A percentile compares a stretch with the other conserved stretches of the same genome.
phyloP scores from a whole-genome alignment of 2,329 filamentous ascomycete species.

The Diplodia mutila region DNA sequence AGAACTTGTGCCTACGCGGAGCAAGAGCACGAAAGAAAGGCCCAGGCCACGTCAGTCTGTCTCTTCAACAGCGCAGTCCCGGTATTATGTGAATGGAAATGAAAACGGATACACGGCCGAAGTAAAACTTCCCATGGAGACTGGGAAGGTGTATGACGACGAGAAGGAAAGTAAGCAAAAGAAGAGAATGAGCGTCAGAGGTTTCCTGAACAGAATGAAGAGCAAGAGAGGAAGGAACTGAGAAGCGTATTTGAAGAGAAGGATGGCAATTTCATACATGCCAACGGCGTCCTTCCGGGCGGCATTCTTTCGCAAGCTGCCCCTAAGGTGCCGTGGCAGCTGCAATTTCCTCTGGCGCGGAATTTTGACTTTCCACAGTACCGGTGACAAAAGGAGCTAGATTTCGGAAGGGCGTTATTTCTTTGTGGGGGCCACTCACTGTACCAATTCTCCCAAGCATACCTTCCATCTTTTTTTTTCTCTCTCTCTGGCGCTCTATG shows the following conservation, averaged over 20 bases:
- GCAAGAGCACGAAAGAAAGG: conserved; percentile 30
- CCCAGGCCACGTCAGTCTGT: conserved; percentile 32
- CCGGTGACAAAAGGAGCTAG: background rate
- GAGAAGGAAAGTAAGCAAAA: conserved; percentile 16
- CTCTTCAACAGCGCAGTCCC: conserved; percentile 37
- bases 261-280: background rate
- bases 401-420: background rate
- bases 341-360: background rate
- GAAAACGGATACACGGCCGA: background rate
- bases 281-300: background rate
- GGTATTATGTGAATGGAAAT: conserved; percentile 39
- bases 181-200: conserved; percentile 23
- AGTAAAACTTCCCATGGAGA: conserved; percentile 34
- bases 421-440: background rate
- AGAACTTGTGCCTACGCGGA: conserved; percentile 5
- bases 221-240: conserved; percentile 6
- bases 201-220: conserved; percentile 22
- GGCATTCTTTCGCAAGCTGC: background rate
- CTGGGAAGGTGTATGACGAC: conserved; percentile 26
- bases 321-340: no score
- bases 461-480: background rate
- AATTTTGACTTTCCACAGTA: background rate
- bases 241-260: background rate
- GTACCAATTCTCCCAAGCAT: background rate
- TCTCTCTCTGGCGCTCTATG: background rate